phyloP scores from a whole-genome alignment of 768 basidiomycete genomes.

The Rhodotorula diobovata region DNA sequence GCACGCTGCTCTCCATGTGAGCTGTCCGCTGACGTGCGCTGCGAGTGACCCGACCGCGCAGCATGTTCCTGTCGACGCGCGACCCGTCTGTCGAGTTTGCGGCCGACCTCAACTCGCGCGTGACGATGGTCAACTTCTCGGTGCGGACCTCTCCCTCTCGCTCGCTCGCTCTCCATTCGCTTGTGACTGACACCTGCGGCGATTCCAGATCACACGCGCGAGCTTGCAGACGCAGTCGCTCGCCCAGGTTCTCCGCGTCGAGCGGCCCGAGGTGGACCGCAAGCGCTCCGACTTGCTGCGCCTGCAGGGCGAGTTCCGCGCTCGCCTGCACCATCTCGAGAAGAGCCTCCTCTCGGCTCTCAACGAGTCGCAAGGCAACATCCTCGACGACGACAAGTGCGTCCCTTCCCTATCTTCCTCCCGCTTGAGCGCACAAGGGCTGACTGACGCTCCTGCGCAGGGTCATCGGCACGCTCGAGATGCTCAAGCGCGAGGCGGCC shows the following conservation, averaged over 20 bases:
- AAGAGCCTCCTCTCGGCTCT: slow-evolving; percentile 87
- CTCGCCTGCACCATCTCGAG: slow-evolving; percentile 85
- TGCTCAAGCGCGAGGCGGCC: slow-evolving; percentile 89
- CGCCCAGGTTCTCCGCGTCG: slow-evolving; percentile 92
- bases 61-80: slow-evolving; percentile 92
- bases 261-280: slow-evolving; percentile 91
- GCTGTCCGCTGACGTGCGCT: neutral
- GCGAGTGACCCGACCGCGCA: too few relatives aligned
- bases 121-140: slow-evolving; percentile 45
- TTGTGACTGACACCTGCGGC: slow-evolving; percentile 53
- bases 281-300: slow-evolving; percentile 96
- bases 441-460: neutral
- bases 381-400: slow-evolving; percentile 88
- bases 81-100: slow-evolving; percentile 97
- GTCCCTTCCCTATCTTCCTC: neutral
- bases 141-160: neutral
- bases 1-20: too few relatives aligned
- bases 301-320: slow-evolving; percentile 93
- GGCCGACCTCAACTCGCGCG: slow-evolving; percentile 93
- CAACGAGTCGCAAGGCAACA: slow-evolving; percentile 94
- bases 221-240: slow-evolving; percentile 97
- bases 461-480: slow-evolving; percentile 93
- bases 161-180: slow-evolving; percentile 62
- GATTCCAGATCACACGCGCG: slow-evolving; percentile 93
- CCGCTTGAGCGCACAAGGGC: neutral